These are phyloP conservation scores for Alternaria consortialis DNA, from an alignment of 2,329 filamentous ascomycete genomes.

Conservation along the genomic window DNA sequence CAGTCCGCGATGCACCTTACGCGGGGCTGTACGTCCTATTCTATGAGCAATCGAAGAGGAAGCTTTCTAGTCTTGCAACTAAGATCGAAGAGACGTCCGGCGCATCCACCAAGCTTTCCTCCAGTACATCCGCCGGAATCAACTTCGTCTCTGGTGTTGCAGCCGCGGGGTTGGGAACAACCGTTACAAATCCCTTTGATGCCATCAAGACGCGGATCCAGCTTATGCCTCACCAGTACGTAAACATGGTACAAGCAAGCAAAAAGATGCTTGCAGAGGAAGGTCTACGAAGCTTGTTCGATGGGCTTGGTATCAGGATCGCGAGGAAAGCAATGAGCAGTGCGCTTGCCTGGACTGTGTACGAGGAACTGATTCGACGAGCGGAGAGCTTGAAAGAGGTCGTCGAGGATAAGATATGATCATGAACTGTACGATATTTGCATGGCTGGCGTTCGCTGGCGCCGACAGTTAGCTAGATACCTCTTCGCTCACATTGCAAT, in stretches of 20 bases:
- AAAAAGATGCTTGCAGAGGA: slow-evolving; percentile 83
- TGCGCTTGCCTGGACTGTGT: slow-evolving; percentile 96
- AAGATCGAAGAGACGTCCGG: slow-evolving; percentile 39
- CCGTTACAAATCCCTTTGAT: slow-evolving; percentile 95
- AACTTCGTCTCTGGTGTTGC: slow-evolving; percentile 86
- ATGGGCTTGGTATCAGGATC: slow-evolving; percentile 86
- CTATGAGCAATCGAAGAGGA: slow-evolving; percentile 84
- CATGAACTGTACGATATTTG: slow-evolving; percentile 18
- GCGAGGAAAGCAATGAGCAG: slow-evolving; percentile 90
- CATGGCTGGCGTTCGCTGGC: slow-evolving; percentile 13
- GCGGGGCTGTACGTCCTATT: slow-evolving; percentile 93
- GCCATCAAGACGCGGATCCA: slow-evolving; percentile 95
- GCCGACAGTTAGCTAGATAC: slow-evolving; percentile 5
- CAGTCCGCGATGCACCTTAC: slow-evolving; percentile 93
- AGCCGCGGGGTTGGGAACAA: slow-evolving; percentile 83
- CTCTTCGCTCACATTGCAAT: slow-evolving; percentile 16
- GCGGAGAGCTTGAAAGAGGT: slow-evolving; percentile 61
- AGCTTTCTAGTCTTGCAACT: slow-evolving; percentile 56
- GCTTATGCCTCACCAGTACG: slow-evolving; percentile 82
- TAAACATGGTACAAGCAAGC: slow-evolving; percentile 81
- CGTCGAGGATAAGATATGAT: slow-evolving; percentile 37
- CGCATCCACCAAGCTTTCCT: slow-evolving; percentile 35
- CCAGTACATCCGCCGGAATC: slow-evolving; percentile 67
- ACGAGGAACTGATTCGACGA: slow-evolving; percentile 88
- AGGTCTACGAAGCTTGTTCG: slow-evolving; percentile 80